phyloP scores from a whole-genome alignment of 495 filamentous ascomycete species.

The Melanomma pulvis-pyrius region DNA sequence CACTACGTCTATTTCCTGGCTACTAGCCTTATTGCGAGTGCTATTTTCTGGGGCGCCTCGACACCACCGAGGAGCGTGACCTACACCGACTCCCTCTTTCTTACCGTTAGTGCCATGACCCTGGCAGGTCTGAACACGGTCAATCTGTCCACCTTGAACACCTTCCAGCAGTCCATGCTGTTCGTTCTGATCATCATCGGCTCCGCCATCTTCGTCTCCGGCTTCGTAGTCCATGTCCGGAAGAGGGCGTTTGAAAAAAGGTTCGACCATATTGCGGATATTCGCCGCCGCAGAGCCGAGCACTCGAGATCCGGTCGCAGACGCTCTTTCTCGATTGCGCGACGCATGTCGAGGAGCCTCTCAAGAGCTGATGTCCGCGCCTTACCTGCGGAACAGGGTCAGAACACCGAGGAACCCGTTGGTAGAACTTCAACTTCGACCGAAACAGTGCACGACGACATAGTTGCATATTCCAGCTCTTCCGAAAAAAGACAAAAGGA shows the following conservation, averaged over 20 bases:
- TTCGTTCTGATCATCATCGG: conserved; percentile 75
- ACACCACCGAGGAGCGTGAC: conserved; percentile 62
- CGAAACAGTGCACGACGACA: neutral
- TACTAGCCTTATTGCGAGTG: conserved; percentile 63
- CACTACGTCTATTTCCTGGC: conserved; percentile 79
- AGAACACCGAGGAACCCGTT: neutral
- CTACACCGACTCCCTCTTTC: conserved; percentile 76
- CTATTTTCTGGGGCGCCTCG: conserved; percentile 75
- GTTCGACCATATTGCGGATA: conserved; percentile 18
- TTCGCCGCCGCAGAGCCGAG: conserved; percentile 4
- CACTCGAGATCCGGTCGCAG: neutral
- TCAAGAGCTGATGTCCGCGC: conserved; percentile 12
- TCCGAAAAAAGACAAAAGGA: neutral
- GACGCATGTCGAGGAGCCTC: conserved; percentile 13
- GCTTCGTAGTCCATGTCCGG: conserved; percentile 65
- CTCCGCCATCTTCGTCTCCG: conserved; percentile 67
- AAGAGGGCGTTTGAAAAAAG: conserved; percentile 67
- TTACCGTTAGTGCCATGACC: conserved; percentile 80
- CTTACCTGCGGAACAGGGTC: neutral
- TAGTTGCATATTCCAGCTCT: neutral
- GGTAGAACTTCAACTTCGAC: neutral
- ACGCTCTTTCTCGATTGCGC: conserved; percentile 4
- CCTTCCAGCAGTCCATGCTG: conserved; percentile 75
- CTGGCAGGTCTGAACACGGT: conserved; percentile 61
- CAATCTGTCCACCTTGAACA: conserved; percentile 70